Evolutionary conservation across 805 yeast species (phyloP), one percentile per base, ranked within the genome.

Genomic region (Wickerhamiella sergipiensis): DNA sequence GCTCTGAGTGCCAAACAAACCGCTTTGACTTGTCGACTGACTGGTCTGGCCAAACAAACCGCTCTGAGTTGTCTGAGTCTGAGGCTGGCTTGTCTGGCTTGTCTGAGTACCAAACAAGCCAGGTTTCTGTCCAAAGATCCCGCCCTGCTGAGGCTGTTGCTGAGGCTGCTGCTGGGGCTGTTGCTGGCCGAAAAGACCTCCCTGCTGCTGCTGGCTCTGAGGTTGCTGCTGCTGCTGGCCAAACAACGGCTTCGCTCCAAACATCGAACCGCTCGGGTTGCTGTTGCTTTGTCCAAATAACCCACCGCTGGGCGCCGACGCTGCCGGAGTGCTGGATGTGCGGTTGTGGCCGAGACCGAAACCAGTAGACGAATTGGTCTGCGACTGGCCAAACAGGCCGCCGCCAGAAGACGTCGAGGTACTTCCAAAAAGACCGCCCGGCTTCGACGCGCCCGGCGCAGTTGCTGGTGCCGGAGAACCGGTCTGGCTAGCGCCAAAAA

Each of bases 231-330:
- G 36, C 15, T 19, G 18, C 51, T 52, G 15, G 38, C 52, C 55
- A 43, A 53, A 50, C 7, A 36, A 18, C 18, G 19, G 4, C 18
- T n/a, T n/a, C 8, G 51, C 36, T 9, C 59, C 57, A 42, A 55
- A 53, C 24, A 55, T n/a, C n/a, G n/a, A n/a, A n/a, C n/a, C 26
- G 43, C 6, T 33, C 5, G 55, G 33, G 23, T 47, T 50, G 42
- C 45, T 40, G 46, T 55, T 54, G 52, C 43, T 55, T 29, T 52
- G 54, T 15, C 66, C 59, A 49, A 62, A 59, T 10, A 60, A 46
- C 2, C 62, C 56, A 12, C 61, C 60, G 15, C 33, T 12, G 33
- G 33, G 33, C 33, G 33, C 15, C 3, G 33, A 29, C 9, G 24
- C 3, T 15, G 43, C 18, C 4, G 43, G 19, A 9, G 24, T 19